Evolutionary conservation across 2,329 filamentous ascomycete species (phyloP), one percentile per base, ranked within the genome.

Genomic region (Colletotrichum abscissum): DNA sequence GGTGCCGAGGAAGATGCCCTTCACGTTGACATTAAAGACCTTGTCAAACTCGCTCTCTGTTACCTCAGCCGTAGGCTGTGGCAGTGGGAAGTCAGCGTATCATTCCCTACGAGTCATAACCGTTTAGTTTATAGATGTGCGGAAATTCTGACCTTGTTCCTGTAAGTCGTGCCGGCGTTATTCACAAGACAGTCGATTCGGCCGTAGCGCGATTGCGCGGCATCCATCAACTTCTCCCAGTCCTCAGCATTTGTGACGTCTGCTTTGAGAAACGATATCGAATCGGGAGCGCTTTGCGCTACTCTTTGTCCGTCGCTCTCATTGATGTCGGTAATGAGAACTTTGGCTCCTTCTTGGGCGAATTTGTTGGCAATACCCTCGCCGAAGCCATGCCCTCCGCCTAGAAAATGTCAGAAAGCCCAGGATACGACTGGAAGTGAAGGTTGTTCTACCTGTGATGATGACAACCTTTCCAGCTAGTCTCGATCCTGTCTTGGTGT

Each of bases 11-110:
- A 88, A 94, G 58, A 94, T 86, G 3, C 89, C 88, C 81, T 92
- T 92, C 74, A 94, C 90, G 75, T 94, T 94, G 73, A 93, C 91
- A 67, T 88, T 87, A 79, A 94, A 92, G 49, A 92, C 89, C 58
- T 87, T 84, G 76, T 93, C 90, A 73, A 92, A 94, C 60, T 94
- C 92, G 5, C 86, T 84, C 66, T 93, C 90, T 0, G 90, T 92
- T 2, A 93, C 92, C 0, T 91, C 86, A 33, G 87, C 81, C 0
- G 91, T 92, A 1, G 91, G 86, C 84, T 71, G 30, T 28, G 9
- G 19, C 4, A 16, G 38, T 9, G 12, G 5, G n/a, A 16, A 8
- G 26, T 59, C n/a, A 67, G 46, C 14, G 1, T 35, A 14, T 12
- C 8, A 19, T 26, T 19, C 12, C 9, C 9, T 14, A 5, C 19